Base-by-base conservation (phyloP, 2,329 filamentous ascomycete genomes). In the Neonectria magnoliae region DNA sequence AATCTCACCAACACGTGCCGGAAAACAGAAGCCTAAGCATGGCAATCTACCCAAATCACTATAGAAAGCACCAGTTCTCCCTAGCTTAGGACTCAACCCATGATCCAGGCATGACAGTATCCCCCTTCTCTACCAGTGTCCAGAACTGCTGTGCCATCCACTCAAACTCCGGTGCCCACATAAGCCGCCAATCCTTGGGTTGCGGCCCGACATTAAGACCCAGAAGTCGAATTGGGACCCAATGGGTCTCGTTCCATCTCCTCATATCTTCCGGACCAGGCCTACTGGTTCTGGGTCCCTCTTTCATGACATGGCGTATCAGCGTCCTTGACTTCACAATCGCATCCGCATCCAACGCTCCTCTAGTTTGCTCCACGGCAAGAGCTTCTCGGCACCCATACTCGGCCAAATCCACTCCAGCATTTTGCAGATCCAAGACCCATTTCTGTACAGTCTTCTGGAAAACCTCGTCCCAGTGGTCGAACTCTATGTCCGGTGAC, bases 91-190 rank as follows among this genome's bases (percentile, higher is more conserved):
- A 53, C 1, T 75, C 74, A 14, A 73, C 41, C 75, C 75, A 77
- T 1, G 67, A 64, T 1, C 75, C 74, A 18, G 73, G 75, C 71
- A 77, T 75, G 1, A 16, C 7, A 0, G 9, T 1, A 2, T 16
- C 14, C 5, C 66, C 52, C 2, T 45, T 56, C 10, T 74, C 71
- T 2, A 75, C 8, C 47, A 60, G 4, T 9, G 36, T 2, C 76
- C 76, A 77, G 9, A 77, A 77, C 14, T 77, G 50, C 2, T 22
- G 47, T 0, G 75, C 75, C 67, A 74, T 70, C 14, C 45, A 68
- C 22, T 76, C 75, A 51, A 69, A 75, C 47, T 77, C 75, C 0
- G 67, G 63, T 0, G 25, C 71, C 75, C 75, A 77, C 27, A 42
- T 2, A 0, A 77, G n/a, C 2, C 44, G 11, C 75, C 76, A 77